Evolutionary conservation across 2,329 filamentous ascomycete species (phyloP), one percentile per base, ranked within the genome.

Genomic region (Trichoderma sp.): DNA sequence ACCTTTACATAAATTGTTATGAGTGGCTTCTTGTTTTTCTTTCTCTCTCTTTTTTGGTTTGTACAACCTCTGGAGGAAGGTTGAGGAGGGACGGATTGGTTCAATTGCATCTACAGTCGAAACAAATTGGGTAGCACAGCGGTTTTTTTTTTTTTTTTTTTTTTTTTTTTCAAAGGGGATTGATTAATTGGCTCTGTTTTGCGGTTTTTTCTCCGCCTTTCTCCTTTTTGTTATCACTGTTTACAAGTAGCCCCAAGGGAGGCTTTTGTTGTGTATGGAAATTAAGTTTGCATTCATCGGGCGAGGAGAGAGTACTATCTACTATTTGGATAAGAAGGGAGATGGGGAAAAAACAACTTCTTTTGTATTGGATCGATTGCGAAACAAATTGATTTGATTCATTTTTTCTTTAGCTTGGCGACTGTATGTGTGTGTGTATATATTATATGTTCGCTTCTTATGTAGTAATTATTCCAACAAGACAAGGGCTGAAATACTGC

Each of bases 1-100:
- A 58, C 34, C 43, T n/a, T 55, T 59, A 67, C 55, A 67, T 67
- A 67, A 52, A 59, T 51, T 46, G 37, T 46, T 58, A 59, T 34
- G 63, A 49, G 37, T 66, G 37, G 37, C 32, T 54, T 59, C 52
- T 8, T 18, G 7, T 43, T 43, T 43, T 16, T 26, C 43, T 63
- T 59, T 67, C 37, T 59, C 51, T n/a, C 6, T 18, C 14, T 43
- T 43, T 16, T 26, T 56, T n/a, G n/a, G n/a, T 64, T 59, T 67
- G 64, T 67, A 52, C 14, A 66, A 56, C 49, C 60, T 64, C 43
- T 54, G 60, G 49, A n/a, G 49, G 32, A 39, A 28, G 26, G 46
- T 13, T 26, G 46, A 24, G 18, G 39, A 49, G 32, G 16, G 11
- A n/a, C 10, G 24, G 28, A 56, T 30, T 54, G 55, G 54, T 52